These are phyloP conservation scores for Leucogyrophana mollusca DNA, from an alignment of 768 basidiomycete genomes.

Conservation along the genomic window DNA sequence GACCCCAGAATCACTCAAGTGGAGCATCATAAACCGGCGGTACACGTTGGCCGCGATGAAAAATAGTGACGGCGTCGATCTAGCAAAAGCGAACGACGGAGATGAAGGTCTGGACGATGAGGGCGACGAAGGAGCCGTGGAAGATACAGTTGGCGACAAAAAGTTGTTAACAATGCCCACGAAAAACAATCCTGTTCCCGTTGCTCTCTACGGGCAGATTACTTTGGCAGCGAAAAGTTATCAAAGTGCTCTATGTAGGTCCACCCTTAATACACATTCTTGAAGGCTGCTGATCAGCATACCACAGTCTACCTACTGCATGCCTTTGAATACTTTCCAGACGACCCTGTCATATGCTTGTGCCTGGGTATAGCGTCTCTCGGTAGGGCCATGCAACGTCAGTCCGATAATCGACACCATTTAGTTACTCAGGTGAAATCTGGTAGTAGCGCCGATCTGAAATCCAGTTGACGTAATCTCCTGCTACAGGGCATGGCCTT, in stretches of 20 bases:
- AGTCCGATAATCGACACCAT: slow-evolving; percentile 92
- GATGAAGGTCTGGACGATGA: slow-evolving; percentile 30
- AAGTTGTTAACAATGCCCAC: slow-evolving; percentile 49
- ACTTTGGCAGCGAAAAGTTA: slow-evolving; percentile 84
- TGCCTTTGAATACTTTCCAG: slow-evolving; percentile 79
- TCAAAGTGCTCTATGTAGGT: slow-evolving; percentile 88
- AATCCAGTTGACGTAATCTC: not conserved
- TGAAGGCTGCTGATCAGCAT: not conserved
- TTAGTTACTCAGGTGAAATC: slow-evolving; percentile 66
- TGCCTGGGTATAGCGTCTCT: slow-evolving; percentile 82
- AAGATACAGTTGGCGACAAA: slow-evolving; percentile 19
- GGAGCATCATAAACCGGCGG: slow-evolving; percentile 59
- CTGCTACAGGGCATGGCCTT: slow-evolving; percentile 76
- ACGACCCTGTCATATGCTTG: slow-evolving; percentile 85
- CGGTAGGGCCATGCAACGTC: slow-evolving; percentile 89
- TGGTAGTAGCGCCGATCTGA: not conserved
- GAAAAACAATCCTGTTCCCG: slow-evolving; percentile 67
- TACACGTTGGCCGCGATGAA: slow-evolving; percentile 48
- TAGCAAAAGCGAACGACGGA: slow-evolving; percentile 15
- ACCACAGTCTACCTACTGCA: slow-evolving; percentile 80
- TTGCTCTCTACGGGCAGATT: slow-evolving; percentile 79
- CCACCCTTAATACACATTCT: not conserved
- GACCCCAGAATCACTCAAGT: slow-evolving; percentile 58
- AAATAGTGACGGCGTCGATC: slow-evolving; percentile 33
- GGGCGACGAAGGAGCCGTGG: slow-evolving; percentile 27